phyloP scores from a whole-genome alignment of 495 filamentous ascomycete species.

The Podospora didyma region DNA sequence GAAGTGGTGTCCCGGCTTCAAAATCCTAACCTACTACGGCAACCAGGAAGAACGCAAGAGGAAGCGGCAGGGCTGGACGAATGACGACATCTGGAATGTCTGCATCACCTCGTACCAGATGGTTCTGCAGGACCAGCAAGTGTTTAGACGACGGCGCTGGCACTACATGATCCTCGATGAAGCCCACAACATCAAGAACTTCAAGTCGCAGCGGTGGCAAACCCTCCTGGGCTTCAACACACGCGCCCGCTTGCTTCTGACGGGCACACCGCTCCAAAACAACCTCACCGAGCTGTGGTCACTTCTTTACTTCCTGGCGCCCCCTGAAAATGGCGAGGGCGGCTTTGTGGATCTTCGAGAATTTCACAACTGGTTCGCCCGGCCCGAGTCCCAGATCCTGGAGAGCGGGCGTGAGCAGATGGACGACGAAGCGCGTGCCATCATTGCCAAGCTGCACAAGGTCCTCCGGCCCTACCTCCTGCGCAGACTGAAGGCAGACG shows the following conservation, averaged over 20 bases:
- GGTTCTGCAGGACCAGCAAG: slow-evolving; percentile 85
- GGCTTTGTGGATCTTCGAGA: slow-evolving; percentile 87
- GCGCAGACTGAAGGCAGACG: slow-evolving; percentile 89
- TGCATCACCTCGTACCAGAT: slow-evolving; percentile 96
- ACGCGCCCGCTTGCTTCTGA: slow-evolving; percentile 79
- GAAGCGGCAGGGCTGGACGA: slow-evolving; percentile 87
- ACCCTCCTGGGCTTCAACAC: slow-evolving; percentile 89
- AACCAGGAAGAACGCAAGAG: slow-evolving; percentile 84
- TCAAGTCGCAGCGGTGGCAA: slow-evolving; percentile 95
- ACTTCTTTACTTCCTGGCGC: slow-evolving; percentile 91
- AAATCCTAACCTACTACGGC: slow-evolving; percentile 96
- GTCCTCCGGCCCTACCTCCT: slow-evolving; percentile 90
- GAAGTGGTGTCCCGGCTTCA: slow-evolving; percentile 98
- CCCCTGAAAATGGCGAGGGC: slow-evolving; percentile 77
- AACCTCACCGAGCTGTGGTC: slow-evolving; percentile 97
- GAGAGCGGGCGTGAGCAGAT: slow-evolving; percentile 91
- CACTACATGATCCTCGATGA: slow-evolving; percentile 99
- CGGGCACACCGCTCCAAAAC: slow-evolving; percentile 95
- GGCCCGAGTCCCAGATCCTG: slow-evolving; percentile 89
- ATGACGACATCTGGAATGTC: slow-evolving; percentile 91
- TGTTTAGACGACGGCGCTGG: slow-evolving; percentile 92
- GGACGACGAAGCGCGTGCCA: slow-evolving; percentile 84
- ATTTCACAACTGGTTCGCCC: slow-evolving; percentile 90
- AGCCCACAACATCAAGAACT: slow-evolving; percentile 99
- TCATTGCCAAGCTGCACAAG: slow-evolving; percentile 88